Evolutionary conservation across 2,329 filamentous ascomycete species (phyloP).

Genomic region (Tricladium varicosporioides): DNA sequence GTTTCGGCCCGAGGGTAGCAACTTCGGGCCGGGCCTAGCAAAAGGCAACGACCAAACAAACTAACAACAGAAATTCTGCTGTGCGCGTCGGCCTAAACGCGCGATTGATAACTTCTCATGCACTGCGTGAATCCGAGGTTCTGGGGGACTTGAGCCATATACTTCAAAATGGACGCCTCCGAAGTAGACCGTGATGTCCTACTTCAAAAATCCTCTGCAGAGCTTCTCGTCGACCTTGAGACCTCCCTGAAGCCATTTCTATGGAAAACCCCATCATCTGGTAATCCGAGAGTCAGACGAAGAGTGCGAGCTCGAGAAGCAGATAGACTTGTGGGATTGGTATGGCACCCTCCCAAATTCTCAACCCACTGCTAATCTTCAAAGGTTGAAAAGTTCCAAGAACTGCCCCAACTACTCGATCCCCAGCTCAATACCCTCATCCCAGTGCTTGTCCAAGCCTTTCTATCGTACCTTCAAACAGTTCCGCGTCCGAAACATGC

Average conservation of each 20-base stretch:
- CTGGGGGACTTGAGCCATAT: too few relatives aligned
- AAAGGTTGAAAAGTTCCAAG: slow-evolving; percentile 82
- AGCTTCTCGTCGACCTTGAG: slow-evolving; percentile 59
- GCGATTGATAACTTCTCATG: neutral
- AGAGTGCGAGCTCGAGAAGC: slow-evolving; percentile 51
- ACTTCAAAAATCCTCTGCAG: slow-evolving; percentile 58
- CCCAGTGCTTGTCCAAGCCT: slow-evolving; percentile 71
- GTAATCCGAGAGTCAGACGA: slow-evolving; percentile 42
- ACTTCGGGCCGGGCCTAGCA: too few relatives aligned
- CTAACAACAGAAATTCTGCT: too few relatives aligned
- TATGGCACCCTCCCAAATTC: slow-evolving; percentile 27
- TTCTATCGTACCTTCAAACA: slow-evolving; percentile 63
- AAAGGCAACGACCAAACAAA: too few relatives aligned
- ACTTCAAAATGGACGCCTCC: slow-evolving; percentile 52
- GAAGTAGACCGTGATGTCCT: slow-evolving; percentile 61
- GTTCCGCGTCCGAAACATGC: slow-evolving; percentile 41
- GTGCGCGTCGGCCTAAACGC: neutral
- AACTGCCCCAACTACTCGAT: slow-evolving; percentile 91
- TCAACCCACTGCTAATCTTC: slow-evolving; percentile 19
- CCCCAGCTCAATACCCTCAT: slow-evolving; percentile 75
- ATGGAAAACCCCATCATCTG: slow-evolving; percentile 48
- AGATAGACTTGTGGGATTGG: slow-evolving; percentile 45
- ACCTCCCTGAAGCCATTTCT: slow-evolving; percentile 51
- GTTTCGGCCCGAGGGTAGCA: too few relatives aligned
- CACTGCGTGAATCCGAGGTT: neutral